phyloP scores from a whole-genome alignment of 1,284 basidiomycete species.

The Athelia psychrophila region DNA sequence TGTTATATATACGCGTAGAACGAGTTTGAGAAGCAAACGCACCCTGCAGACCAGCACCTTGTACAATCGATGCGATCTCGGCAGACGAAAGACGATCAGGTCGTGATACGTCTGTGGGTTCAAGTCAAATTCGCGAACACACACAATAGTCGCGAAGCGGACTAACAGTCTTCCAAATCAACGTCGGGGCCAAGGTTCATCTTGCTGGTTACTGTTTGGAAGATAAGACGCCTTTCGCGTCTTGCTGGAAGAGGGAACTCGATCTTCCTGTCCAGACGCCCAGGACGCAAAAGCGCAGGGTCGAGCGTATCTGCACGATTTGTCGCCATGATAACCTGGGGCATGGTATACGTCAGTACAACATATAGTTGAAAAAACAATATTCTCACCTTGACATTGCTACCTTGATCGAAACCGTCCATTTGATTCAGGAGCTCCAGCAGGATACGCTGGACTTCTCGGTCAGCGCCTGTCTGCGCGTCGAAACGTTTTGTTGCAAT shows the following conservation, averaged over 20 bases:
- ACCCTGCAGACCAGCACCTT: conserved; percentile 98
- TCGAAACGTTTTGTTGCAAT: conserved; percentile 99
- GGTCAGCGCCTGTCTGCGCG: conserved; percentile 97
- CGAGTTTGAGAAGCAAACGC: conserved; percentile 26
- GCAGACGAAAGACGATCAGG: conserved; percentile 96
- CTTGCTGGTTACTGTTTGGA: conserved; percentile 96
- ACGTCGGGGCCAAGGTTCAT: conserved; percentile 99
- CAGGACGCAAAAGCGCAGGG: conserved; percentile 95
- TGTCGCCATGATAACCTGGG: conserved; percentile 96
- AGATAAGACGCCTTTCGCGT: conserved; percentile 95
- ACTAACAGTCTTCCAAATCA: conserved; percentile 95
- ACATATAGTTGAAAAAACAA: neutral
- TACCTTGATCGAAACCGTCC: conserved; percentile 99
- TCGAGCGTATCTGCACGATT: conserved; percentile 96
- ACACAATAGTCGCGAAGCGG: neutral
- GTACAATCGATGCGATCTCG: conserved; percentile 94
- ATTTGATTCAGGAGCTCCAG: conserved; percentile 99
- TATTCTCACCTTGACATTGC: conserved; percentile 88
- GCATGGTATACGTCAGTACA: neutral
- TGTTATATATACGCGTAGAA: conserved; percentile 6
- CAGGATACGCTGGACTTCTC: conserved; percentile 98
- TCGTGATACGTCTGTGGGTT: conserved; percentile 81
- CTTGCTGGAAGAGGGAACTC: conserved; percentile 96
- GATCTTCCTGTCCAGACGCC: conserved; percentile 97
- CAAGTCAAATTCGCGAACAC: neutral